Conservation (phyloP, 257 asterid species). For the Buddleja alternifolia region DNA sequence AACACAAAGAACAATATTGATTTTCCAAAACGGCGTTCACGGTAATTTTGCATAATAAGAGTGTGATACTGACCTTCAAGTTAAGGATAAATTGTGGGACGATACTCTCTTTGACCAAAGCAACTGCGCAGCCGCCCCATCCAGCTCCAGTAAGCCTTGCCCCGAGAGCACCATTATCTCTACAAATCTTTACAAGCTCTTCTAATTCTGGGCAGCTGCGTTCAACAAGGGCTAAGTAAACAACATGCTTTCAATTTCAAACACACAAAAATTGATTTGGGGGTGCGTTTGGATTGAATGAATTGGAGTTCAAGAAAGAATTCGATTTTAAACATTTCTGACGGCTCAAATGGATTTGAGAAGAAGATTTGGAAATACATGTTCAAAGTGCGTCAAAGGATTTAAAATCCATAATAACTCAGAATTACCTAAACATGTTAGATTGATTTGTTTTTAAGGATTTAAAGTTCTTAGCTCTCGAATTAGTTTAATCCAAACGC, state of each 20-base stretch:
- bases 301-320: no score
- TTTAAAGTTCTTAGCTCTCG: no score
- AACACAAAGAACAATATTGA: not conserved
- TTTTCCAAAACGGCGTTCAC: not conserved
- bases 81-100: conserved; percentile 89
- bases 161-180: conserved; percentile 88
- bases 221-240: not conserved
- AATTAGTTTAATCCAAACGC: no score
- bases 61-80: conserved; percentile 58
- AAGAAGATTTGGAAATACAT: no score
- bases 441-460: no score
- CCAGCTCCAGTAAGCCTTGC: conserved; percentile 99
- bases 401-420: no score
- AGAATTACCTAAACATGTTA: no score
- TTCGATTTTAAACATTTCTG: no score
- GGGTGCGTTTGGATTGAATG: not conserved
- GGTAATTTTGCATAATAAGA: not conserved
- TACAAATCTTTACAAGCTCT: conserved; percentile 74
- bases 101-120: conserved; percentile 85
- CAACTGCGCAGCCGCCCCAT: conserved; percentile 99
- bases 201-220: conserved; percentile 88
- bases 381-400: no score
- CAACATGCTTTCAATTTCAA: not conserved
- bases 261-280: not conserved
- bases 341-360: no score